Evolutionary conservation across 192 early-diverging fungal genomes (phyloP).

Genomic region (Coemansia sp.): DNA sequence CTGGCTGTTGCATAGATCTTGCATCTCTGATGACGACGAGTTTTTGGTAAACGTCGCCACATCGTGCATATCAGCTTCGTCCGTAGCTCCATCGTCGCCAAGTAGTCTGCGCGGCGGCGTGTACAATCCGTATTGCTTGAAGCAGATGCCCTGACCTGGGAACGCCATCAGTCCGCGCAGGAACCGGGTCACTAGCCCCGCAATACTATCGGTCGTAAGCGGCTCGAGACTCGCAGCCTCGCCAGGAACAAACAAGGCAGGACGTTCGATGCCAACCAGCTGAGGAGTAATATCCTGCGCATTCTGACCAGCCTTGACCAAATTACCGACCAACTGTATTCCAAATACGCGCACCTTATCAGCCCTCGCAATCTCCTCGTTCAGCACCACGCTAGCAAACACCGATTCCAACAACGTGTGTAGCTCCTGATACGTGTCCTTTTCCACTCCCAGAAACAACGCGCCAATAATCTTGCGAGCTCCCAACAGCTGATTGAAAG

Average conservation of each 20-base stretch:
- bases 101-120: slow-evolving; percentile 24
- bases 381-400: slow-evolving; percentile 34
- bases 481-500: slow-evolving; percentile 30
- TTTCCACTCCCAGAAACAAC: slow-evolving; percentile 36
- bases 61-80: slow-evolving; percentile 16
- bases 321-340: slow-evolving; percentile 24
- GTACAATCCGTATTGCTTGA: slow-evolving; percentile 49
- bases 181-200: slow-evolving; percentile 41
- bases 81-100: not conserved
- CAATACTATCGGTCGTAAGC: slow-evolving; percentile 24
- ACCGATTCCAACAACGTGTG: slow-evolving; percentile 30
- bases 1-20: slow-evolving; percentile 45
- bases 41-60: slow-evolving; percentile 24
- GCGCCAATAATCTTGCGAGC: slow-evolving; percentile 21
- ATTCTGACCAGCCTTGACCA: slow-evolving; percentile 33
- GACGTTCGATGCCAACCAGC: slow-evolving; percentile 19
- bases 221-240: not conserved
- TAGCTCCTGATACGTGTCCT: slow-evolving; percentile 46
- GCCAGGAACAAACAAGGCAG: slow-evolving; percentile 27
- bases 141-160: slow-evolving; percentile 50
- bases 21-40: slow-evolving; percentile 16
- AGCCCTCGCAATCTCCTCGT: slow-evolving; percentile 15
- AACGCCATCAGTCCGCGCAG: slow-evolving; percentile 49
- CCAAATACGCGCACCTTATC: slow-evolving; percentile 46
- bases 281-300: slow-evolving; percentile 13